Conservation (phyloP, 2,329 filamentous ascomycete species). For the Cyphellophora europaea region DNA sequence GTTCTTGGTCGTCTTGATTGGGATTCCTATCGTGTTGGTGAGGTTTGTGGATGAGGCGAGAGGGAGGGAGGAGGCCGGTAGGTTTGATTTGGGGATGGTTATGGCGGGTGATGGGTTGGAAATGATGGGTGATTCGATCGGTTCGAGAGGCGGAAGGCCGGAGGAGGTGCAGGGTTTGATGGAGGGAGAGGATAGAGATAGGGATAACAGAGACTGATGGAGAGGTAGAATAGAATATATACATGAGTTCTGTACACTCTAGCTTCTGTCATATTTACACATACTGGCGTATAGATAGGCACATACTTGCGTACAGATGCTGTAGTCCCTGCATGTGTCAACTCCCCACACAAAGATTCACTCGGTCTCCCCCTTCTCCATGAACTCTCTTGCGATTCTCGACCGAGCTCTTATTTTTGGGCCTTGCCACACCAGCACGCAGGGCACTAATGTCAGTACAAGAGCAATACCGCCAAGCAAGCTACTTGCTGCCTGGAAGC, state of each 20-base stretch:
- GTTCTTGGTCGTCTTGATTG: constrained; percentile 74
- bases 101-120: not conserved
- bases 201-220: too few relatives aligned
- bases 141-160: too few relatives aligned
- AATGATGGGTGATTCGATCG: too few relatives aligned
- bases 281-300: too few relatives aligned
- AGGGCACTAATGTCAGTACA: constrained; percentile 67
- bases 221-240: too few relatives aligned
- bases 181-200: too few relatives aligned
- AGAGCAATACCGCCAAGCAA: constrained; percentile 63
- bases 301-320: too few relatives aligned
- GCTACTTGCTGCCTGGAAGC: constrained; percentile 61
- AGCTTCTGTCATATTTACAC: too few relatives aligned
- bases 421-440: constrained; percentile 72
- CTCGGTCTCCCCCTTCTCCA: not conserved
- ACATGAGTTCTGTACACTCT: too few relatives aligned
- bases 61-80: constrained; percentile 24
- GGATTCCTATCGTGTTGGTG: constrained; percentile 70
- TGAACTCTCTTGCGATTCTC: constrained; percentile 53
- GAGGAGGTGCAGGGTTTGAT: too few relatives aligned
- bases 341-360: too few relatives aligned
- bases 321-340: too few relatives aligned
- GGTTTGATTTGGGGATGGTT: constrained; percentile 12
- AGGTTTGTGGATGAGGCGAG: constrained; percentile 52
- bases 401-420: constrained; percentile 65